Percentiles rank a stretch among this genome's conserved stretches.
Conservation (phyloP, 768 basidiomycete genomes). For the Boletus rufocinnamomeus region DNA sequence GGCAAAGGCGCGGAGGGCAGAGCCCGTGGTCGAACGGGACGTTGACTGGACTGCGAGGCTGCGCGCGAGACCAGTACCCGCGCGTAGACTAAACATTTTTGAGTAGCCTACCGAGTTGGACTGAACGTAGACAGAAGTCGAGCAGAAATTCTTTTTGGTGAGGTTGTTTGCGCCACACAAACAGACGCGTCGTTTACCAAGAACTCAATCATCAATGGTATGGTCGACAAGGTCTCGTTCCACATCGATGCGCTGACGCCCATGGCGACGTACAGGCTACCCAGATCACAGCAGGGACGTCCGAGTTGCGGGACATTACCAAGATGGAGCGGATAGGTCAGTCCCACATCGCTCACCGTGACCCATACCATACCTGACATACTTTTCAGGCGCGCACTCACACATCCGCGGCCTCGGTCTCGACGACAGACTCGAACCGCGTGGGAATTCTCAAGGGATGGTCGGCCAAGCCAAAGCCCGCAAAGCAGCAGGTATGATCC, state of each 20-base stretch:
- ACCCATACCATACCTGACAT: slow-evolving; percentile 1
- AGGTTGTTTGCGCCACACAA: slow-evolving; percentile 35
- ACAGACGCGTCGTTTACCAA: slow-evolving; percentile 32
- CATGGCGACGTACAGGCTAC: slow-evolving; percentile 46
- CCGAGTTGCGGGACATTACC: slow-evolving; percentile 82
- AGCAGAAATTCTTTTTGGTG: slow-evolving; percentile 3
- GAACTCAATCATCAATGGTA: slow-evolving; percentile 37
- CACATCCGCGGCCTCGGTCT: slow-evolving; percentile 96
- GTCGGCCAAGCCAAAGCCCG: slow-evolving; percentile 96
- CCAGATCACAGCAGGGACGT: slow-evolving; percentile 75
- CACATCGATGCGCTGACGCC: slow-evolving; percentile 2
- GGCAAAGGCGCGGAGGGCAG: slow-evolving; percentile 9
- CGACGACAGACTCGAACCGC: slow-evolving; percentile 88
- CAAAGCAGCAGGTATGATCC: slow-evolving; percentile 95
- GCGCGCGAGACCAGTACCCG: slow-evolving; percentile 14
- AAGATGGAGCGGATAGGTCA: slow-evolving; percentile 92
- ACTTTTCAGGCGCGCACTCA: slow-evolving; percentile 73
- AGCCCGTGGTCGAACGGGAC: background rate
- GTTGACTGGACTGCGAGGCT: slow-evolving; percentile 9
- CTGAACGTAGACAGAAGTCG: background rate
- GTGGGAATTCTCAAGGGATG: slow-evolving; percentile 90
- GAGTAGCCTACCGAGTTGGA: background rate
- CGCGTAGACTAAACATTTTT: slow-evolving; percentile 17
- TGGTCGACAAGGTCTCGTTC: background rate
- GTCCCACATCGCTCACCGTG: slow-evolving; percentile 1